Base-by-base conservation (phyloP, 176 grass and related monocot species). In the Avena insularis region DNA sequence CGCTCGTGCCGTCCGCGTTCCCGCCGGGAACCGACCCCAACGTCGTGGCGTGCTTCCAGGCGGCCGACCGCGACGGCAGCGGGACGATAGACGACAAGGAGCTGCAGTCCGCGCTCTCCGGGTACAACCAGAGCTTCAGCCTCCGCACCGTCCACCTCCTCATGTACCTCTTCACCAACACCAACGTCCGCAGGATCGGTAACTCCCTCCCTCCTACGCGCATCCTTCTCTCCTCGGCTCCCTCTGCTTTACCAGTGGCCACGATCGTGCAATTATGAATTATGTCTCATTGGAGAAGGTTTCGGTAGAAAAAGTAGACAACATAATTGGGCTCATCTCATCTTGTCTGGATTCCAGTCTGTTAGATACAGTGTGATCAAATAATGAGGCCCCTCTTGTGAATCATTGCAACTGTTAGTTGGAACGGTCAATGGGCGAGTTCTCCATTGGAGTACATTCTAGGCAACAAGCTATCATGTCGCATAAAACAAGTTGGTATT, bases 1-100 rank as follows among this genome's bases (percentile, higher is more conserved):
- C 90, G 36, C 89, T 99, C 17, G 54, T 96, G 71, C 97, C 94
- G 4, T 94, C 94, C 9, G 86, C 62, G 53, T 99, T 99, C 79
- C 85, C 94, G 0, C 94, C 92, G 2, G 97, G 97, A 19, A 99
- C 97, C 1, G 94, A 99, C 79, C 94, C 93, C 23, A 94, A 91
- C 90, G 90, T 99, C 3, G 92, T 94, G 15, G 97, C 94, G 1
- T 99, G 97, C 92, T 99, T 99, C 89, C 89, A 94, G 85, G 94
- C 97, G 3, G 92, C 94, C 4, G 97, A 99, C 85, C 83, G 94
- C 66, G 97, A 99, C 80, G 90, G 92, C 20, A 99, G 97, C 78
- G 92, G 97, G 20, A 73, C 85, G n/a, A 96, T 99, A 77, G 97
- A 99, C 84, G 97, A 94, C 87, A 96, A 91, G 94, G 94, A 99